phyloP scores from a whole-genome alignment of 176 grass and related monocot species.

The Carex myosuroides region DNA sequence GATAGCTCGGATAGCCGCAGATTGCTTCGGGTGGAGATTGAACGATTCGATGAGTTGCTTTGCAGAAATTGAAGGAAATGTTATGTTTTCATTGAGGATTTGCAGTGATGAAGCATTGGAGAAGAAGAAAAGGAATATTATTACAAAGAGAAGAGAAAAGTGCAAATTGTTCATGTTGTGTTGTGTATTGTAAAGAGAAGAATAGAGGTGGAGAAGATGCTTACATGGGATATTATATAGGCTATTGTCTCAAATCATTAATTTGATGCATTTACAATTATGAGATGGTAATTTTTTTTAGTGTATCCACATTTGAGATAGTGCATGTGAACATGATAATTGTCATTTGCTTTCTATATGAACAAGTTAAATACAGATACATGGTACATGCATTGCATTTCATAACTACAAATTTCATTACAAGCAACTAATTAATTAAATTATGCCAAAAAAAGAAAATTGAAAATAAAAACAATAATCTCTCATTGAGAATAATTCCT shows the following conservation, averaged over 20 bases:
- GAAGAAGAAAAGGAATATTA: not conserved
- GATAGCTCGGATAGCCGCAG: not conserved
- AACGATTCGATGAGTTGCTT: slow-evolving; percentile 69
- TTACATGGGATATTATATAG: slow-evolving; percentile 4
- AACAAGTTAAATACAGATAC: not conserved
- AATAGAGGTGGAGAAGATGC: not conserved
- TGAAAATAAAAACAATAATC: not conserved
- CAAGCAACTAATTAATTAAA: not conserved
- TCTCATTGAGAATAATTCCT: not conserved
- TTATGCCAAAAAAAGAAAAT: not conserved
- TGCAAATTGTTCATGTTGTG: not conserved
- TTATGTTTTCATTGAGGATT: slow-evolving; percentile 18
- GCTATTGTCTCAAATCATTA: not conserved
- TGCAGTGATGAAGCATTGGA: not conserved
- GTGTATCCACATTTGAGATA: not conserved
- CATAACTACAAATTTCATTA: not conserved
- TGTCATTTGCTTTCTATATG: not conserved
- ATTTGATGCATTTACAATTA: not conserved
- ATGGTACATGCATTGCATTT: not conserved
- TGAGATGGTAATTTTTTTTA: not conserved
- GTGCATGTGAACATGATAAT: not conserved
- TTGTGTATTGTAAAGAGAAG: not conserved
- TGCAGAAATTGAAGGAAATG: slow-evolving; percentile 47
- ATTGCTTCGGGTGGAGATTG: slow-evolving; percentile 65
- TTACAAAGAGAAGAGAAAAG: not conserved